Conservation (phyloP, 345 rosid species). For the Sisymbrium altissimum region DNA sequence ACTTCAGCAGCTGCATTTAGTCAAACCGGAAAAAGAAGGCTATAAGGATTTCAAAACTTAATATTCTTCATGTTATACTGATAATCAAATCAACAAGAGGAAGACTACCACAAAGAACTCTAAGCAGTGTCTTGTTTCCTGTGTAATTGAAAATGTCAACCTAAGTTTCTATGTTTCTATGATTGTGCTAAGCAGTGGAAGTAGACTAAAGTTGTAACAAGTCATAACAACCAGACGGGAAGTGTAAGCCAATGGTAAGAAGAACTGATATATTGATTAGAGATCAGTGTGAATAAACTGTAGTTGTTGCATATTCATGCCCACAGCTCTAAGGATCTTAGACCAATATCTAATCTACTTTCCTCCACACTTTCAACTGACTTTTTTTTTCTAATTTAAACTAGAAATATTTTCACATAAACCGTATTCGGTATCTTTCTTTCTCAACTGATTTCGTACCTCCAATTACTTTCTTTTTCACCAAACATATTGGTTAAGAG, state of each 20-base stretch:
- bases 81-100: background rate
- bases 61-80: no score
- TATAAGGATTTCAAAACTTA: background rate
- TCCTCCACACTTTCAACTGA: background rate
- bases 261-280: no score
- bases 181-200: background rate
- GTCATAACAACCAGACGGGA: no score
- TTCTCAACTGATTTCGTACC: background rate
- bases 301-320: no score
- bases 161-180: background rate
- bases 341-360: background rate
- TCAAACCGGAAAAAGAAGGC: background rate
- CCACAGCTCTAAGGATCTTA: background rate
- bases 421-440: background rate
- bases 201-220: no score
- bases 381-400: background rate
- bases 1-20: conserved; percentile 53
- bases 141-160: background rate
- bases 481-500: no score
- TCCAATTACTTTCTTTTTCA: background rate
- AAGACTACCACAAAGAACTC: background rate
- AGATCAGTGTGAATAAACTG: no score
- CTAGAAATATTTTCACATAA: background rate
- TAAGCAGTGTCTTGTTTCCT: background rate
- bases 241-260: no score